These are phyloP conservation scores for Mycena rebaudengoi DNA, from an alignment of 768 basidiomycete genomes.

Conservation along the genomic window DNA sequence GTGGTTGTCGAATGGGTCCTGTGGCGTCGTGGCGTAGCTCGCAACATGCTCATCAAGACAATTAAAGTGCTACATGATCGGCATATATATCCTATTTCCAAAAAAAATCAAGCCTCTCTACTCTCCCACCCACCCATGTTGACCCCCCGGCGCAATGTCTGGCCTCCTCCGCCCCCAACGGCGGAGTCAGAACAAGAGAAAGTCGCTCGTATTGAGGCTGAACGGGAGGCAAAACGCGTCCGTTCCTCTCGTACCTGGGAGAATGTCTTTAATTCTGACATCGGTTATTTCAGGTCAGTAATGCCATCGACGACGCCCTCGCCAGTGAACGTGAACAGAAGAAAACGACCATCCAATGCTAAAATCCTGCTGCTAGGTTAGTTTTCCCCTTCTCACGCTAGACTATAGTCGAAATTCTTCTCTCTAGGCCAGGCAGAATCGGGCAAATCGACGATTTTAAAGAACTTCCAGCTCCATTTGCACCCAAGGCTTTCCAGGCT, in stretches of 20 bases:
- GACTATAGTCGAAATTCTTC: not conserved
- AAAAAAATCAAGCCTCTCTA: not conserved
- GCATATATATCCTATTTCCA: slow-evolving; percentile 24
- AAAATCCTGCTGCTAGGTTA: slow-evolving; percentile 68
- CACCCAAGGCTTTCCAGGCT: slow-evolving; percentile 64
- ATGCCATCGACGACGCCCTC: slow-evolving; percentile 63
- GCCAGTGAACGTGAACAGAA: slow-evolving; percentile 54
- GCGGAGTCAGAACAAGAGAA: slow-evolving; percentile 5
- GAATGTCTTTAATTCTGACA: not conserved
- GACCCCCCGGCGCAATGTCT: slow-evolving; percentile 24
- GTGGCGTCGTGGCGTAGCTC: slow-evolving; percentile 25
- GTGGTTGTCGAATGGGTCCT: slow-evolving; percentile 9
- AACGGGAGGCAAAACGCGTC: slow-evolving; percentile 54
- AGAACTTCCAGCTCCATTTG: slow-evolving; percentile 72
- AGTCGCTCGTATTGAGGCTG: slow-evolving; percentile 17
- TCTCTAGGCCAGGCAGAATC: slow-evolving; percentile 69
- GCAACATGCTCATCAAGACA: slow-evolving; percentile 19
- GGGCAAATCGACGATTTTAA: slow-evolving; percentile 72
- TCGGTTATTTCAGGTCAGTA: slow-evolving; percentile 41
- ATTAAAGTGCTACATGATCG: slow-evolving; percentile 22
- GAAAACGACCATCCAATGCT: slow-evolving; percentile 47
- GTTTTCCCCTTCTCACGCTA: slow-evolving; percentile 24
- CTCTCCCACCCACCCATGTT: slow-evolving; percentile 19
- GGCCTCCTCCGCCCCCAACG: slow-evolving; percentile 24
- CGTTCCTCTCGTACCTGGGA: not conserved